These are phyloP conservation scores for Penicillium concentricum DNA, from an alignment of 2,329 filamentous ascomycete species.

Conservation along the genomic window DNA sequence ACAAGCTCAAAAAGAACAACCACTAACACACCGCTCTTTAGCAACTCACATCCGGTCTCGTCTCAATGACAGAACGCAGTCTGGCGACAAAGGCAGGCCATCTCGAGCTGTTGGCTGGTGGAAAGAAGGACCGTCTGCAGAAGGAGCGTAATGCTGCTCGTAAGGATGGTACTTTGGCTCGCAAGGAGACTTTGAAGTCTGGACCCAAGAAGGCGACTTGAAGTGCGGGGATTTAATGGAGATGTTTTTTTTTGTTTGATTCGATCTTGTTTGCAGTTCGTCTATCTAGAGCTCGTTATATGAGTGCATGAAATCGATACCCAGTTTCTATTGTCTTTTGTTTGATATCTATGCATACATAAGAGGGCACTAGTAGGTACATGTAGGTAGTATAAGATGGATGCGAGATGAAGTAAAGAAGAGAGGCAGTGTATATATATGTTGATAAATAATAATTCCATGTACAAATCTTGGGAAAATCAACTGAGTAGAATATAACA, in stretches of 20 bases:
- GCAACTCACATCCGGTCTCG: slow-evolving; percentile 64
- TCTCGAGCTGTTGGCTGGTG: slow-evolving; percentile 65
- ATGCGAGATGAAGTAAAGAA: background rate
- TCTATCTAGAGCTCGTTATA: slow-evolving; percentile 6
- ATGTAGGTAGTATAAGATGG: background rate
- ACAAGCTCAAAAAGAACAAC: background rate
- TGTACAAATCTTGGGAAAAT: slow-evolving; percentile 14
- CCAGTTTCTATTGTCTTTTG: slow-evolving; percentile 12
- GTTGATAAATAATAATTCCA: slow-evolving; percentile 5
- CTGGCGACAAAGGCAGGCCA: slow-evolving; percentile 68
- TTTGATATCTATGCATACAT: background rate
- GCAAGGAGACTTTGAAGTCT: slow-evolving; percentile 23
- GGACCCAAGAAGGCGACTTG: slow-evolving; percentile 2
- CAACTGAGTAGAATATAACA: slow-evolving; percentile 6
- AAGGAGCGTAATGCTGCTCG: slow-evolving; percentile 37
- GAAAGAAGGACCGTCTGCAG: slow-evolving; percentile 59
- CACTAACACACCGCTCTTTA: slow-evolving; percentile 11
- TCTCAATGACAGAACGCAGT: slow-evolving; percentile 64
- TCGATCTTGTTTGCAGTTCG: background rate
- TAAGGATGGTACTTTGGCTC: slow-evolving; percentile 20
- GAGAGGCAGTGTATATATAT: slow-evolving; percentile 5
- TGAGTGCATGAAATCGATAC: slow-evolving; percentile 27
- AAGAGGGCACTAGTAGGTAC: background rate
- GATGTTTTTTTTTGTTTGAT: background rate
- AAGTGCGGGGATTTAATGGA: background rate